These are phyloP conservation scores for Neonectria ditissima DNA, from an alignment of 2,329 filamentous ascomycete species.

Conservation along the genomic window DNA sequence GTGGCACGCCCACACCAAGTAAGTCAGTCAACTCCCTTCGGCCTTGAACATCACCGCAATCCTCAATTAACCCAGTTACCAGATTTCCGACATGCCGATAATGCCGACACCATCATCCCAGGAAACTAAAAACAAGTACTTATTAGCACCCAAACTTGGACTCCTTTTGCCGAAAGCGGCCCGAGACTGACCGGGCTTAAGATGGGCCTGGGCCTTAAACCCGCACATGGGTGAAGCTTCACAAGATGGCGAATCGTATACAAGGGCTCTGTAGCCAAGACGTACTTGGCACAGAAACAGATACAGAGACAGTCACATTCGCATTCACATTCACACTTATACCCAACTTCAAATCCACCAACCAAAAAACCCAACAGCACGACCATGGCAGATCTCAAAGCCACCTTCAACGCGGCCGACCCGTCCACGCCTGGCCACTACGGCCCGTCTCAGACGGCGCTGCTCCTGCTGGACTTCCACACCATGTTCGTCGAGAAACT, in stretches of 20 bases:
- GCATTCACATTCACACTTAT: not conserved
- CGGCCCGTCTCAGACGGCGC: conserved; percentile 7
- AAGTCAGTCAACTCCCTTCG: too few species aligned
- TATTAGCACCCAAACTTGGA: too few species aligned
- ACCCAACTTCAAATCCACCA: not conserved
- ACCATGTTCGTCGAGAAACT: conserved; percentile 11
- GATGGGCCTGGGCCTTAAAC: not conserved
- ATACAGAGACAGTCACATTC: not conserved
- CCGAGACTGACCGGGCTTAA: not conserved
- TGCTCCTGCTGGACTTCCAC: conserved; percentile 23
- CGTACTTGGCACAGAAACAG: not conserved
- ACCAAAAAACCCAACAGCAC: not conserved
- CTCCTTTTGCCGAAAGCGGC: not conserved
- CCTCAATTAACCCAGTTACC: too few species aligned
- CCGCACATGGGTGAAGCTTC: not conserved
- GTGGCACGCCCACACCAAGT: too few species aligned
- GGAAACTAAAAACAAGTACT: too few species aligned
- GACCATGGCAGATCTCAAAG: not conserved
- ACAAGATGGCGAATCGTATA: not conserved
- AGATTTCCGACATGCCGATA: too few species aligned
- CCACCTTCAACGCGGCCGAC: not conserved
- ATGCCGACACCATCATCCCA: too few species aligned
- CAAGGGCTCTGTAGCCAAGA: not conserved
- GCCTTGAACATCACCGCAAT: too few species aligned
- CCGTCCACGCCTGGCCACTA: conserved; percentile 5